Conservation (phyloP, 495 filamentous ascomycete genomes). For the Tuber indicum region DNA sequence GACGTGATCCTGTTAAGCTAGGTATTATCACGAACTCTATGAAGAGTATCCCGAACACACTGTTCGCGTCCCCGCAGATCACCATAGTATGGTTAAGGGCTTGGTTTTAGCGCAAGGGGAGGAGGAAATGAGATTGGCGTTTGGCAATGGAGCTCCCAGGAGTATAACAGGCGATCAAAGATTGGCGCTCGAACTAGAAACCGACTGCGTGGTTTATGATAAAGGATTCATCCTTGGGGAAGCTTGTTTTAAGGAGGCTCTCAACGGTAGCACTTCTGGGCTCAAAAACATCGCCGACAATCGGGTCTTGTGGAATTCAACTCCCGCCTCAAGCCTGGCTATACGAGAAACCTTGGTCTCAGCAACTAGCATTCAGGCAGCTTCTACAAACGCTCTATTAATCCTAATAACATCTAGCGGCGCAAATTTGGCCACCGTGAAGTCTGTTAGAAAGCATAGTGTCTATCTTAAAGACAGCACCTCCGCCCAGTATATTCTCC, state of each 20-base stretch:
- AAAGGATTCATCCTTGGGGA: conserved; percentile 48
- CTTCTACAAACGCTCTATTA: conserved; percentile 46
- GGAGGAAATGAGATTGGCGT: conserved; percentile 46
- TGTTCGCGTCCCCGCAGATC: conserved; percentile 43
- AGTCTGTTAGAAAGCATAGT: conserved; percentile 50
- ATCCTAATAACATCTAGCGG: conserved; percentile 54
- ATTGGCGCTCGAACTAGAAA: conserved; percentile 38
- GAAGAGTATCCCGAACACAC: conserved; percentile 48
- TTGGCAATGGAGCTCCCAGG: conserved; percentile 53
- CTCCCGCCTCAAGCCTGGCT: conserved; percentile 49
- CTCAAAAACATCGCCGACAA: conserved; percentile 48
- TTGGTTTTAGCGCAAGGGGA: conserved; percentile 29
- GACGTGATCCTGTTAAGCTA: conserved; percentile 50
- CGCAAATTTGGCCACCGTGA: conserved; percentile 43
- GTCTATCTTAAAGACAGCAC: conserved; percentile 50
- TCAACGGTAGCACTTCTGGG: conserved; percentile 44
- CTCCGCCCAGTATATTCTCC: not conserved
- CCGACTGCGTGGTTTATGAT: conserved; percentile 49
- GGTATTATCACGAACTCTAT: conserved; percentile 48
- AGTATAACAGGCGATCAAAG: conserved; percentile 46
- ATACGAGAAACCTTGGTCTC: conserved; percentile 48
- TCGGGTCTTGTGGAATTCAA: conserved; percentile 48
- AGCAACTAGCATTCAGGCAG: conserved; percentile 41
- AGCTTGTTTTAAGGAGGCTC: conserved; percentile 48
- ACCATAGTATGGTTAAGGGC: conserved; percentile 51